Base-by-base conservation (phyloP, 2,329 filamentous ascomycete genomes). In the Diaporthe citrichinensis region DNA sequence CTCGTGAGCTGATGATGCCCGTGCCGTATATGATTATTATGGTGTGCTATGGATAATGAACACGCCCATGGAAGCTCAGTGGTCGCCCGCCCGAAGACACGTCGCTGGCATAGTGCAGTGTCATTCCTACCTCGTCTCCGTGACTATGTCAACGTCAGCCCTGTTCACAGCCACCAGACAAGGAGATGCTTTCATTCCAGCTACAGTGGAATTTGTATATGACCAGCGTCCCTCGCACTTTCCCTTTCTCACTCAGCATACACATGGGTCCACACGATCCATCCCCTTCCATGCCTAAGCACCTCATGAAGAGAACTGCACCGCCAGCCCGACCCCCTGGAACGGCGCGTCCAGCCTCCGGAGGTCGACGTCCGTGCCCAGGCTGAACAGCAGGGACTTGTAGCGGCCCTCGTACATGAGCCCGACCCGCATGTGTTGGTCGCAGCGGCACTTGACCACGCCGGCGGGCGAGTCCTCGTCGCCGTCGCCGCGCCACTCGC, bases 381-480 rank as follows among this genome's bases (percentile, higher is more conserved):
- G 88, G 80, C 95, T 98, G 83, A 98, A 97, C 74, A 99, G 89
- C 76, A 99, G 86, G 79, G 98, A 96, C 86, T 98, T 98, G 76
- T 97, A 91, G 73, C 95, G 90, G 2, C 96, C 96, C 83, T 98
- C 96, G 96, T 97, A 99, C 31, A 98, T 85, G 69, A 98, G 83
- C 0, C 95, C 94, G 72, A 98, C 91, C 78, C 93, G 93, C 86
- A 95, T 92, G 79, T 96, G 94, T 86, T 98, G 96, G 82, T 98
- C 95, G 71, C 98, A 88, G 68, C 94, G 91, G 59, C 96, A 94
- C 85, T 98, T 99, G 78, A 99, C 85, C 44, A 98, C 96, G 9
- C 96, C 96, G 17, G 62, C 65, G 17, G 71, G 57, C 34, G 57
- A 80, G 31, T 80, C 78, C 55, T 80, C 74, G 76, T 67, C 73